phyloP scores from a whole-genome alignment of 169 alveolate genomes.

The Cryptosporidium parvum region DNA sequence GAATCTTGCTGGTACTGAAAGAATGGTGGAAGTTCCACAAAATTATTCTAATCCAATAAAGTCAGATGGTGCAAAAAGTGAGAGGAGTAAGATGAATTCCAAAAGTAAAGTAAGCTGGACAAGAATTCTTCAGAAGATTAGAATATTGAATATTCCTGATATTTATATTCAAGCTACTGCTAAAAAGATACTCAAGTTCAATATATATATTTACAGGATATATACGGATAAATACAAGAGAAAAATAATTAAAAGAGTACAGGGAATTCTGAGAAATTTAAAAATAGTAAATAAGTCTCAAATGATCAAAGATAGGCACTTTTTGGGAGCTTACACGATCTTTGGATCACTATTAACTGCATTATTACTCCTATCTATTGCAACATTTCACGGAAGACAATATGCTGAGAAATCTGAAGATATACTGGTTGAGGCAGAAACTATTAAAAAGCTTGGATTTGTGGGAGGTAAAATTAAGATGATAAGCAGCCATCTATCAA shows the following conservation, averaged over 20 bases:
- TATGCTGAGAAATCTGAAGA: neutral
- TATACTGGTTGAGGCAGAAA: neutral
- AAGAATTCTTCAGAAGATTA: neutral
- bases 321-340: slow-evolving; percentile 16
- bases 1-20: neutral
- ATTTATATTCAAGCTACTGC: neutral
- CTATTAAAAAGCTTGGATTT: slow-evolving; percentile 1
- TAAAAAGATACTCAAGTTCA: neutral
- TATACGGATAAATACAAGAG: neutral
- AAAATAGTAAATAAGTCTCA: neutral
- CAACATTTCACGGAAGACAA: neutral
- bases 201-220: neutral
- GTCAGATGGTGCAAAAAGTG: neutral
- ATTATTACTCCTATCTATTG: neutral
- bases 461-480: slow-evolving; percentile 37
- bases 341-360: slow-evolving; percentile 5
- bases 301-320: neutral
- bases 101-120: neutral
- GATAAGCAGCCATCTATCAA: slow-evolving; percentile 1
- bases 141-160: neutral
- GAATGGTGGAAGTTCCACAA: neutral
- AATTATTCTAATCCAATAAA: neutral
- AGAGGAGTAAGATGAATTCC: neutral
- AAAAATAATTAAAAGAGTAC: neutral
- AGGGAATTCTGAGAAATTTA: neutral